Base-by-base conservation (phyloP, 2,329 filamentous ascomycete species). In the Penicillium glabrum region DNA sequence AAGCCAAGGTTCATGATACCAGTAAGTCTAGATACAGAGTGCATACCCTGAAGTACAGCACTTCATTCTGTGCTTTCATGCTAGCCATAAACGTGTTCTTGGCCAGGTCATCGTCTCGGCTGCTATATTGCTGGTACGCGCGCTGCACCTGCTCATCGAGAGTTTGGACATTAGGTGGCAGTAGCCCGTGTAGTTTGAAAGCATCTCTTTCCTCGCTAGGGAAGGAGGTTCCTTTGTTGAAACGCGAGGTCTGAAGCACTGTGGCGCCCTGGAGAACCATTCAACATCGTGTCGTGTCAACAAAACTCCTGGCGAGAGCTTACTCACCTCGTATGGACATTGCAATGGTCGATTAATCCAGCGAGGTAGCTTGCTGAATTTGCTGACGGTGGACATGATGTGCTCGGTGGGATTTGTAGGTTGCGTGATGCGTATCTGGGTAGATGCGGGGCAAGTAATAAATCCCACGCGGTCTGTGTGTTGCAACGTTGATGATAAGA, bases 41-140 rank as follows among this genome's bases (percentile, higher is more conserved):
- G 26, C 31, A 61, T 76, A 89, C 88, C 71, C 81, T 86, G 73
- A 87, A 96, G 71, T 90, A 96, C 1, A 96, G 75, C 1, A 96
- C 89, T 59, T 89, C 84, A 73, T 95, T 96, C 73, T 96, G 92
- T 65, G 91, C 86, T 68, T 91, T 92, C 78, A 96, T 80, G 49
- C 88, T 91, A 0, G 89, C 90, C 80, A 96, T 83, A 69, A 96
- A 96, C 0, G 90, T 93, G 66, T 96, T 96, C 77, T 95, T 96
- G 39, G 88, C 87, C 37, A 96, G 75, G 61, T 88, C 83, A 69
- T 88, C 83, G 0, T 75, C 70, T 3, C 83, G 80, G 2, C 80
- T 83, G 21, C 75, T 78, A 74, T 93, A 96, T 70, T 96, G 92
- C 63, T 91, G 76, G 71, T 96, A 96, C 1, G 92, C 91, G 24